Base-by-base conservation (phyloP, 371 early-diverging fungal genomes). In the Coemansia sp. region DNA sequence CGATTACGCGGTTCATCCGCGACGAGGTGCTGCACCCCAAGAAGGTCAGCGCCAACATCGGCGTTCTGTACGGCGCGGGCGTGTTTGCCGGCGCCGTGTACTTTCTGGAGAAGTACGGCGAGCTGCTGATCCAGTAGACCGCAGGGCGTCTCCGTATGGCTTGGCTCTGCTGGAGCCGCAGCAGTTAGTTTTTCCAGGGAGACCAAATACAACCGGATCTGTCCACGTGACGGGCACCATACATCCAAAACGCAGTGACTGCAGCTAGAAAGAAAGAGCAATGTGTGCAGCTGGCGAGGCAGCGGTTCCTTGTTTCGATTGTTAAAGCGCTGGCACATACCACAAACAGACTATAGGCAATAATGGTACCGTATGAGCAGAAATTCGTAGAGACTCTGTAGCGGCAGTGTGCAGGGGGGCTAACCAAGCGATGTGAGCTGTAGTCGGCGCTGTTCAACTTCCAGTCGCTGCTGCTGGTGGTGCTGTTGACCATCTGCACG, bases 401-500 rank as follows among this genome's bases (percentile, higher is more conserved):
- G 43, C 16, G 26, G 20, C 38, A 53, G 33, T 36, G 34, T 35
- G 20, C 20, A 20, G 20, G 20, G 20, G 7, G 35, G 9, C 41
- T 41, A 41, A 41, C 3, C 3, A 12, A 14, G 41, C 41, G 3
- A 20, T 41, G 3, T 41, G 41, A 12, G 34, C 14, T 47, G 41
- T 62, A 58, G 72, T 86, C 88, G 48, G 93, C 93, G 59, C 79
- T 94, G 59, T 92, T 92, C 76, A 86, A 92, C 77, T 91, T 94
- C 60, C 84, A 90, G 65, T 86, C 90, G 51, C 80, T 93, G 12
- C 75, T 94, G 61, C 76, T 90, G 54, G 86, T 90, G 35, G 81
- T 92, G 57, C 80, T 93, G 49, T 80, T 94, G 45, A 69, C 87
- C 42, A 87, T 93, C 61, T 93, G 93, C 81, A 93, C 94, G 7